phyloP scores from a whole-genome alignment of 768 basidiomycete genomes.

The Guyanaporus albipodus region DNA sequence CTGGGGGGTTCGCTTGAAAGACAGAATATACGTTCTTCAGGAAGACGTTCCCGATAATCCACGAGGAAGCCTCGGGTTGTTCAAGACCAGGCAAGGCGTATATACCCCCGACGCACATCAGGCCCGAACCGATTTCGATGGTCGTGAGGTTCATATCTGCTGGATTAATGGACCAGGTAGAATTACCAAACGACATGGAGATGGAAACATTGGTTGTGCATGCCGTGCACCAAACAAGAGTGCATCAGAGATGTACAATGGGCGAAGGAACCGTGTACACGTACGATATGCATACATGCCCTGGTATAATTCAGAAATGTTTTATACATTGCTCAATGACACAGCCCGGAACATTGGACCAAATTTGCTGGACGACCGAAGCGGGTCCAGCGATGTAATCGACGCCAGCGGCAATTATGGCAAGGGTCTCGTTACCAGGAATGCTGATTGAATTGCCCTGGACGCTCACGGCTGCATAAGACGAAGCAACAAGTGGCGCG shows the following conservation, averaged over 20 bases:
- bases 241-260: not conserved
- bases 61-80: slow-evolving; percentile 27
- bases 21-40: slow-evolving; percentile 35
- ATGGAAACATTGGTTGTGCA: slow-evolving; percentile 54
- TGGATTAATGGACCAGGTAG: slow-evolving; percentile 67
- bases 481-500: not conserved
- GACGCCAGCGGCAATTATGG: no score
- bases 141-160: slow-evolving; percentile 76
- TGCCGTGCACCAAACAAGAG: slow-evolving; percentile 37
- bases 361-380: slow-evolving; percentile 56
- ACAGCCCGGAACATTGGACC: slow-evolving; percentile 53
- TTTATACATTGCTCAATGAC: slow-evolving; percentile 44
- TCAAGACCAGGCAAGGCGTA: slow-evolving; percentile 62
- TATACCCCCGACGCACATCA: slow-evolving; percentile 58
- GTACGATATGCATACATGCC: slow-evolving; percentile 78
- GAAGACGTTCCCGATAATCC: slow-evolving; percentile 72
- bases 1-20: slow-evolving; percentile 14
- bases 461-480: slow-evolving; percentile 53
- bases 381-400: no score
- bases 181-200: slow-evolving; percentile 70
- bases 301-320: no score
- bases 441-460: slow-evolving; percentile 46
- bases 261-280: slow-evolving; percentile 24
- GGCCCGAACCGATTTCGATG: slow-evolving; percentile 22
- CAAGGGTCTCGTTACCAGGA: slow-evolving; percentile 37